Percentiles rank a stretch among this genome's conserved stretches.
Conservation (phyloP, 2,329 filamentous ascomycete genomes). For the Pseudogymnoascus verrucosus region DNA sequence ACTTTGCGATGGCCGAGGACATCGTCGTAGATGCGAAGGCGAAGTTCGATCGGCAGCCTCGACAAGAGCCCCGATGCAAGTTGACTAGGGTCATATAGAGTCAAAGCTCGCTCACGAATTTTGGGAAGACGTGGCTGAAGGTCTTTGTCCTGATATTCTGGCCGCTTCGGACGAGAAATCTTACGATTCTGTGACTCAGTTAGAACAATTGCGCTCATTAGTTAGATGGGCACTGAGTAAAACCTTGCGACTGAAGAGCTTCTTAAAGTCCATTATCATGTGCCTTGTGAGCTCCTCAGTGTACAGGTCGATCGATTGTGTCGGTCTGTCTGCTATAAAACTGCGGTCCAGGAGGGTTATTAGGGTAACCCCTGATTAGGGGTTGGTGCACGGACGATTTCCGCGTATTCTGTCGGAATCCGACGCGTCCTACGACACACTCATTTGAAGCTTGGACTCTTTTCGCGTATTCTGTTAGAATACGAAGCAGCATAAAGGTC, state of each 20-base stretch:
- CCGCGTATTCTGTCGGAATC: no score
- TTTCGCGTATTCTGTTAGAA: no score
- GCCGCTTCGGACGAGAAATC: not conserved
- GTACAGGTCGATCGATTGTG: no score
- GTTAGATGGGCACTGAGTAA: not conserved
- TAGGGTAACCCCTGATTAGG: no score
- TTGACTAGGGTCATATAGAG: not conserved
- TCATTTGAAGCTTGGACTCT: no score
- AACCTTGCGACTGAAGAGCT: not conserved
- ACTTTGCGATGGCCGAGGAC: conserved; percentile 13
- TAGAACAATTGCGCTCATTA: not conserved
- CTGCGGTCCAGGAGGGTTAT: no score
- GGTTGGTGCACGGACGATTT: no score
- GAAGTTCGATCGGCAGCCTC: conserved; percentile 16
- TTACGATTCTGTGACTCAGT: not conserved
- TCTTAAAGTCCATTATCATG: not conserved
- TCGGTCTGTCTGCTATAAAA: no score
- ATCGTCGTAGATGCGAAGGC: conserved; percentile 17
- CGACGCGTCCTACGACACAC: no score
- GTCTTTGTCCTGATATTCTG: not conserved
- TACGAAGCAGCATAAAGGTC: no score
- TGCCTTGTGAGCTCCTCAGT: no score
- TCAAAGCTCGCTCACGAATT: not conserved
- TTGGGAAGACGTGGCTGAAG: not conserved
- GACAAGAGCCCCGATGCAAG: conserved; percentile 7